Base-by-base conservation (phyloP, 805 yeast genomes). In the Saccharomycopsis sp. region DNA sequence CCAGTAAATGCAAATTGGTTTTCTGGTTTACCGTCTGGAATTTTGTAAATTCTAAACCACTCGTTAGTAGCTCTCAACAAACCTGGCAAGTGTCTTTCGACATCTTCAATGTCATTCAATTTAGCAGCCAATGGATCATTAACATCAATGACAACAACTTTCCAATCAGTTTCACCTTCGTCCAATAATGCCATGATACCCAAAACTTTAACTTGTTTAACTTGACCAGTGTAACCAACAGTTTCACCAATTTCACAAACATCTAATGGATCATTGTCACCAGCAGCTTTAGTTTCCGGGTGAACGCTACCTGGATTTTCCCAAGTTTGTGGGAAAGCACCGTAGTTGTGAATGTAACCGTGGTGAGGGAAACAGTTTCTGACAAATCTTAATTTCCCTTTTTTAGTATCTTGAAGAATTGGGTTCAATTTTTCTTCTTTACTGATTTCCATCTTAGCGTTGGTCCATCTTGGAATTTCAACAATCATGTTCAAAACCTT, bases 321-420 rank as follows among this genome's bases (percentile, higher is more conserved):
- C 88, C 88, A 81, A 39, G 88, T 81, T 66, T 90, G 97, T 54
- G 97, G 97, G 77, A 90, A 84, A 40, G 97, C 97, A 65, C 97
- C 98, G 65, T 90, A 90, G 74, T 93, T 93, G 73, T 88, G 96
- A 57, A 90, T 90, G 74, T 93, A 90, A 58, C 98, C 98, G 66
- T 93, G 95, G 74, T 85, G 95, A 43, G 98, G 98, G 86, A 90
- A 90, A 66, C 95, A 80, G 78, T 93, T 93, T 72, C 95, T 82
- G 50, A 93, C 97, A 58, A 82, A 93, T 71, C 97, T 81, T 60
- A 88, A 78, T 67, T 87, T 83, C 56, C 97, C 97, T 75, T 93
- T 90, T 75, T 93, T 93, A 62, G 94, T 85, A 69, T 93, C 98
- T 73, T 93, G 98, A 51, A 85, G 72, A 58, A 93, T 93, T 59